phyloP scores from a whole-genome alignment of 495 filamentous ascomycete genomes.

The Trichoderma asperelloides region DNA sequence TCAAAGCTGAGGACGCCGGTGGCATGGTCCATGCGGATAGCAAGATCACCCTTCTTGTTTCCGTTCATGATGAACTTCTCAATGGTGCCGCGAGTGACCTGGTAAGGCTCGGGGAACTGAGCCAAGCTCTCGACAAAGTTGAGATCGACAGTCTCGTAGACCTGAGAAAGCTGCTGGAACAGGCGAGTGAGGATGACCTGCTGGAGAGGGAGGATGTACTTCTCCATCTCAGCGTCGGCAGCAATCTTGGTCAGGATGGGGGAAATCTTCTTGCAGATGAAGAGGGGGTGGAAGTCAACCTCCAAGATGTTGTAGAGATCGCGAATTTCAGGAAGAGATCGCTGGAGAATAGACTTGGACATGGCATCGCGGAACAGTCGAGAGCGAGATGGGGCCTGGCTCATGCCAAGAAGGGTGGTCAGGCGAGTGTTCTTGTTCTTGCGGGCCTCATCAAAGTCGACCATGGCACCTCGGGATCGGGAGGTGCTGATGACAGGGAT shows the following conservation, averaged over 20 bases:
- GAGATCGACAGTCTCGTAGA: conserved; percentile 96
- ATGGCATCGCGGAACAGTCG: conserved; percentile 91
- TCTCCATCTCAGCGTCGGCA: conserved; percentile 89
- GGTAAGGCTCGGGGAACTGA: conserved; percentile 93
- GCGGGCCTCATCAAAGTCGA: conserved; percentile 92
- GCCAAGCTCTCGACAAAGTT: conserved; percentile 89
- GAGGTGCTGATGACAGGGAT: conserved; percentile 99
- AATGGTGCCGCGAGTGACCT: conserved; percentile 82
- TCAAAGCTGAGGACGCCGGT: conserved; percentile 94
- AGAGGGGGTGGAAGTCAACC: conserved; percentile 96
- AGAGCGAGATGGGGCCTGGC: conserved; percentile 75
- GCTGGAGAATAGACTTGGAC: conserved; percentile 86
- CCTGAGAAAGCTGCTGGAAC: conserved; percentile 98
- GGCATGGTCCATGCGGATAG: conserved; percentile 92
- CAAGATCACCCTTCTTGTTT: conserved; percentile 97
- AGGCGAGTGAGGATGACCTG: conserved; percentile 97
- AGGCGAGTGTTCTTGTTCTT: conserved; percentile 98
- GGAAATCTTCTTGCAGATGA: conserved; percentile 98
- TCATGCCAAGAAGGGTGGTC: conserved; percentile 92
- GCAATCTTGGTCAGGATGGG: conserved; percentile 93
- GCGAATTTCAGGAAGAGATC: conserved; percentile 85
- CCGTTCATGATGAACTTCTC: conserved; percentile 99
- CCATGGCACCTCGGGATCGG: conserved; percentile 85
- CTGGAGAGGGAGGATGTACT: conserved; percentile 88
- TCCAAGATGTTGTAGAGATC: conserved; percentile 97